A percentile compares a stretch with the other conserved stretches of the same genome.
Evolutionary conservation across 495 filamentous ascomycete species (phyloP).

Genomic region (Immersiella caudata): DNA sequence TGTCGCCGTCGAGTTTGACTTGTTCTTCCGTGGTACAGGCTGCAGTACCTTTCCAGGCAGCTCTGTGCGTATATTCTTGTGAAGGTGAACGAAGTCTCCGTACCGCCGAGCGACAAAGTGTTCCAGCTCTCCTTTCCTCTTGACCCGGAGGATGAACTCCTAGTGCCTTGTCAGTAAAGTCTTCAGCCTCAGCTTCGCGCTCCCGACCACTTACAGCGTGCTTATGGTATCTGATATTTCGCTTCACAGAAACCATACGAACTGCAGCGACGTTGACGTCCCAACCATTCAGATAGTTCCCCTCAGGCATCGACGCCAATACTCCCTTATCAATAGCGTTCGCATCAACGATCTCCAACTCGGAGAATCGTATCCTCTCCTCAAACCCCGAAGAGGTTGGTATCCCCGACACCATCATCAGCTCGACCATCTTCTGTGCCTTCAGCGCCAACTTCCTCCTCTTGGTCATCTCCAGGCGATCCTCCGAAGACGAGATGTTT

Average conservation of each 20-base stretch:
- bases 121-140: constrained; percentile 68
- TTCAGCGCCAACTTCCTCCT: constrained; percentile 87
- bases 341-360: constrained; percentile 93
- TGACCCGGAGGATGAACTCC: constrained; percentile 90
- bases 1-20: constrained; percentile 64
- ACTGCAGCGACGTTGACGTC: constrained; percentile 96
- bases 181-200: not conserved
- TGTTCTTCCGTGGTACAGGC: constrained; percentile 87
- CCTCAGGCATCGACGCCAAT: constrained; percentile 82
- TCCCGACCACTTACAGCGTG: constrained; percentile 72
- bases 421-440: constrained; percentile 89
- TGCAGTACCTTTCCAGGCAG: constrained; percentile 90
- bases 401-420: constrained; percentile 99
- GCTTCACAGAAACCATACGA: constrained; percentile 74
- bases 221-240: constrained; percentile 85
- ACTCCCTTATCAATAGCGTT: constrained; percentile 89
- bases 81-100: constrained; percentile 79
- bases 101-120: constrained; percentile 82
- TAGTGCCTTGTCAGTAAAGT: constrained; percentile 40
- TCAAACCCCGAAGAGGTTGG: constrained; percentile 96
- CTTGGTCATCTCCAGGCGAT: constrained; percentile 94
- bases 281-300: constrained; percentile 90
- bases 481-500: constrained; percentile 94
- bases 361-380: constrained; percentile 91
- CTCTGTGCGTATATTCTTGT: constrained; percentile 78